Conservation (phyloP, 1,284 basidiomycete genomes). For the Boletus semigastroideus region DNA sequence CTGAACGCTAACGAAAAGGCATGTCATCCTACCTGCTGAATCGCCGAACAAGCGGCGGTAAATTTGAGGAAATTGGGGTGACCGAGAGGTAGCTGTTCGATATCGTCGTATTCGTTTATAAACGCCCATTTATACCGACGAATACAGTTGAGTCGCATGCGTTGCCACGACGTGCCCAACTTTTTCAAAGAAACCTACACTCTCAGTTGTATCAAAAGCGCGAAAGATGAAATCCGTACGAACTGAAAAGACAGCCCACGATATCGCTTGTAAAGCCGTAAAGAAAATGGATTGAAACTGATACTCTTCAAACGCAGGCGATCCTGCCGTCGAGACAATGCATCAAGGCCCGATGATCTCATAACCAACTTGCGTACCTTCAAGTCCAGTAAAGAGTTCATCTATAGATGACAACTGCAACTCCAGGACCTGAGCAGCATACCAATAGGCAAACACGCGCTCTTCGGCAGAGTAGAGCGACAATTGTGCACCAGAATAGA, state of each 20-base stretch:
- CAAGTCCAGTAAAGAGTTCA: conserved; percentile 40
- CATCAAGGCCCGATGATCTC: neutral
- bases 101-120: conserved; percentile 49
- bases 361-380: conserved; percentile 28
- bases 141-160: conserved; percentile 50
- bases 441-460: conserved; percentile 74
- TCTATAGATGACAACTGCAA: conserved; percentile 56
- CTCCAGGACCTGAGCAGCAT: conserved; percentile 54
- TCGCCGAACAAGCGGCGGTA: conserved; percentile 35
- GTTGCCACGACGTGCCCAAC: conserved; percentile 35
- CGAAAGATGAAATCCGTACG: conserved; percentile 10
- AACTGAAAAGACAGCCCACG: conserved; percentile 48
- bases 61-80: conserved; percentile 47
- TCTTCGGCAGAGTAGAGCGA: conserved; percentile 71
- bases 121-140: conserved; percentile 78
- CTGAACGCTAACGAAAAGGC: neutral
- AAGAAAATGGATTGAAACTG: conserved; percentile 49
- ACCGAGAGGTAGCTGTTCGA: conserved; percentile 41
- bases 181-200: conserved; percentile 37
- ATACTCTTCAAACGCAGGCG: conserved; percentile 45
- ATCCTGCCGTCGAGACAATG: conserved; percentile 35
- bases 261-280: conserved; percentile 54
- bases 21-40: conserved; percentile 33
- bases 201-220: neutral
- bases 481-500: conserved; percentile 75